Conservation (phyloP, 148 eudicot genomes). For the Polygonum aviculare region DNA sequence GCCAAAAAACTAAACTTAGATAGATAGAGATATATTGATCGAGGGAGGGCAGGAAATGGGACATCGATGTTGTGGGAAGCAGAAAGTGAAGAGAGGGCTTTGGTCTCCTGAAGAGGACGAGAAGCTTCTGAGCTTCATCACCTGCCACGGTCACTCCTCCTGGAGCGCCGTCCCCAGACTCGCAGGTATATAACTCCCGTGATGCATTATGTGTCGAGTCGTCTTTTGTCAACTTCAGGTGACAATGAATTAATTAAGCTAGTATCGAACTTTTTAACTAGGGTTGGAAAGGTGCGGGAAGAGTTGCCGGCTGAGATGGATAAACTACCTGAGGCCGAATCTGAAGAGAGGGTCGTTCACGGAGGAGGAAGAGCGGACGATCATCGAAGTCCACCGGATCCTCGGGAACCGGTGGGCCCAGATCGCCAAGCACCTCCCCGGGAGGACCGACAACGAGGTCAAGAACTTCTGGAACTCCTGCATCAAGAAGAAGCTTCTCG, state of each 20-base stretch:
- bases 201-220: no score
- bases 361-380: conserved; percentile 33
- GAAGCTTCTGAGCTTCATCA: conserved; percentile 7
- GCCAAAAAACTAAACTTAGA: neutral
- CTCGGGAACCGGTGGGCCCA: conserved; percentile 39
- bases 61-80: conserved; percentile 13
- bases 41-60: neutral
- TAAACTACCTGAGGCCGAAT: conserved; percentile 32
- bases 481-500: conserved; percentile 37
- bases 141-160: conserved; percentile 2
- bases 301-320: conserved; percentile 4
- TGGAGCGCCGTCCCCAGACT: conserved; percentile 12
- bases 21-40: neutral
- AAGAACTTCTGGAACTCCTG: conserved; percentile 45
- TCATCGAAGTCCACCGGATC: conserved; percentile 37
- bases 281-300: conserved; percentile 29
- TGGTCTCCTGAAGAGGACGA: conserved; percentile 14
- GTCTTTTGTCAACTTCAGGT: no score
- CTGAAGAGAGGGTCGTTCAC: conserved; percentile 31
- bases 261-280: neutral
- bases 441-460: conserved; percentile 38
- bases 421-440: conserved; percentile 39
- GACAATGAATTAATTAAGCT: no score
- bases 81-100: conserved; percentile 13
- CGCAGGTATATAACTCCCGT: neutral